Base-by-base conservation (phyloP, 768 basidiomycete species). In the Lentinus tigrinus region DNA sequence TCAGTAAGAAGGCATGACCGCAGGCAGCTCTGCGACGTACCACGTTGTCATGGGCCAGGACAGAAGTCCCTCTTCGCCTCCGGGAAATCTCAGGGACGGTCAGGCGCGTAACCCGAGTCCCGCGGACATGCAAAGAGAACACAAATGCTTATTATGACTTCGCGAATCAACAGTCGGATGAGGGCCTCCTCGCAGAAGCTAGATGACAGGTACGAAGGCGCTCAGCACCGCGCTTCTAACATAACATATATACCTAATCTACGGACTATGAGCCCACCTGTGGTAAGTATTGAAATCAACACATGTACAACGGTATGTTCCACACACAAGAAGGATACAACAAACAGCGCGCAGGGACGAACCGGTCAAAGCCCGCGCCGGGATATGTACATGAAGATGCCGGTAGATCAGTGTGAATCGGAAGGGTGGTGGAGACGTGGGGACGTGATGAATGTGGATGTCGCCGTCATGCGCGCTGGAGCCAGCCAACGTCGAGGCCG, bases 401-500 rank as follows among this genome's bases (percentile, higher is more conserved):
- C 7, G 16, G 40, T 17, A 42, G 5, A 46, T 23, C 1, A 10
- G 16, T 23, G 43, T 16, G 39, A 16, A 19, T 3, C 9, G 36
- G 36, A 37, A 37, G 16, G 36, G 36, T 9, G 36, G 16, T 37
- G 16, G 36, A 37, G 4, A n/a, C 14, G 46, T 31, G 40, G 3
- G n/a, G 40, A 10, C 13, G 16, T 36, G 16, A 19, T 0, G 17
- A 21, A 26, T 8, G 9, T 19, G 40, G 14, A 24, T 24, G 27
- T 7, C 21, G 31, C 26, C 14, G 28, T 62, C 43, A 72, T 9
- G 70, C 64, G 24, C 77, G 74, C 47, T 73, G 70, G 58, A 94
- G 73, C 90, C 91, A 94, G 7, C 91, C 91, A 44, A 93, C 89
- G 62, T 92, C 84, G 58, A 94, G 72, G 4, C 86, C 88, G 21